Base-by-base conservation (phyloP, 805 yeast species). In the Candida multigemmis region DNA sequence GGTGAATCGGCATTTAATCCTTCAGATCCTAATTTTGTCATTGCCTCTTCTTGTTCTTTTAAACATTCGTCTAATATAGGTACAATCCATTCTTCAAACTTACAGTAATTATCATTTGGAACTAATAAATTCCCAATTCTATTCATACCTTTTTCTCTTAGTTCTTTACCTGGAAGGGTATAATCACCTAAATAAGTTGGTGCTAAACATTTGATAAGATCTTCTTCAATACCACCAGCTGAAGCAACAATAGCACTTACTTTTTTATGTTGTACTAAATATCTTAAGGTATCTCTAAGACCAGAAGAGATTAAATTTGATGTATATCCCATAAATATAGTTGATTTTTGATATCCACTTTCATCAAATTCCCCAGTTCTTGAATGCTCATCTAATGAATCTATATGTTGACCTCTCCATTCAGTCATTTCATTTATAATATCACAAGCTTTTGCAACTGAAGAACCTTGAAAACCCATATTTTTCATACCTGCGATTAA, bases 181-280 rank as follows among this genome's bases (percentile, higher is more conserved):
- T 86, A 91, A 26, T 86, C 96, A 28, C 98, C 96, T 67, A 93
- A 64, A 46, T 77, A 87, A 6, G 99, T 91, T 30, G 96, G 96
- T 2, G 97, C 98, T 31, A 91, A 65, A 50, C 95, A 86, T 56
- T 91, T 91, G 65, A 91, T 91, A 26, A 91, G 60, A 58, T 91
- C 99, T 61, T 91, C 99, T 54, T 91, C 99, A 35, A 91, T 77
- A 40, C 98, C 99, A 40, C 99, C 99, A 13, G 96, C 98, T 36
- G 89, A 72, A n/a, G 97, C 80, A 26, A 91, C 98, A 44, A 91
- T 74, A 11, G 94, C 97, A 43, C 86, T 80, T 23, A 91, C 95
- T 72, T 81, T 82, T 55, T 86, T 89, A 60, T 93, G 77, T 55
- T 93, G 94, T 17, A 86, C 97, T 42, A 91, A 67, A 50, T 66